Evolutionary conservation across 768 basidiomycete genomes (phyloP).

Genomic region (Leccinum sublutescens): DNA sequence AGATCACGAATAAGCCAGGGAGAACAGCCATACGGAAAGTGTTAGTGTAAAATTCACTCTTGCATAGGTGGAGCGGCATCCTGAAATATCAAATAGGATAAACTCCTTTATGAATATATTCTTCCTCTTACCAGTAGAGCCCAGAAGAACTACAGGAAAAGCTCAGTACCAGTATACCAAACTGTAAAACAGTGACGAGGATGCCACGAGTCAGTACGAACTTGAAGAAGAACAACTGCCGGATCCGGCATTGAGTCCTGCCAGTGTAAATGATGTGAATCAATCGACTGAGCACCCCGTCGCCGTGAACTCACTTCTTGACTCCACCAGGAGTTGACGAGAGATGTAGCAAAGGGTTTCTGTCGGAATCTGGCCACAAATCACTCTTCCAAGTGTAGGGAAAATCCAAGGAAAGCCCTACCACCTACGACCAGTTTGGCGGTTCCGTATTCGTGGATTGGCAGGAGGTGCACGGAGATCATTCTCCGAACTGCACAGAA

Average conservation of each 20-base stretch:
- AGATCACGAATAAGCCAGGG: background rate
- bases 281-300: background rate
- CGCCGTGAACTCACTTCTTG: background rate
- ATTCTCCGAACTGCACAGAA: background rate
- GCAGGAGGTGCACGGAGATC: background rate
- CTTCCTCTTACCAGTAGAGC: background rate
- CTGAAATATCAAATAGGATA: background rate
- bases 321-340: conserved; percentile 8
- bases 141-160: background rate
- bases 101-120: background rate
- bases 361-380: conserved; percentile 7
- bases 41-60: conserved; percentile 1
- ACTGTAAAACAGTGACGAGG: conserved; percentile 15
- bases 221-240: conserved; percentile 8
- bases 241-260: conserved; percentile 9
- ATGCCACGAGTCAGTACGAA: conserved; percentile 14
- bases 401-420: background rate
- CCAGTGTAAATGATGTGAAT: background rate
- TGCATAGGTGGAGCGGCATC: conserved; percentile 10
- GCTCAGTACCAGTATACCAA: background rate
- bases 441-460: background rate
- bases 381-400: conserved; percentile 3
- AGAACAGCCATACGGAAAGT: background rate
- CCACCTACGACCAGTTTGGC: background rate
- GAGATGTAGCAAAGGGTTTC: conserved; percentile 9